A percentile compares a stretch with the other conserved stretches of the same genome.
Conservation (phyloP, 192 early-diverging fungal species). For the Gamsiella multidivaricata region DNA sequence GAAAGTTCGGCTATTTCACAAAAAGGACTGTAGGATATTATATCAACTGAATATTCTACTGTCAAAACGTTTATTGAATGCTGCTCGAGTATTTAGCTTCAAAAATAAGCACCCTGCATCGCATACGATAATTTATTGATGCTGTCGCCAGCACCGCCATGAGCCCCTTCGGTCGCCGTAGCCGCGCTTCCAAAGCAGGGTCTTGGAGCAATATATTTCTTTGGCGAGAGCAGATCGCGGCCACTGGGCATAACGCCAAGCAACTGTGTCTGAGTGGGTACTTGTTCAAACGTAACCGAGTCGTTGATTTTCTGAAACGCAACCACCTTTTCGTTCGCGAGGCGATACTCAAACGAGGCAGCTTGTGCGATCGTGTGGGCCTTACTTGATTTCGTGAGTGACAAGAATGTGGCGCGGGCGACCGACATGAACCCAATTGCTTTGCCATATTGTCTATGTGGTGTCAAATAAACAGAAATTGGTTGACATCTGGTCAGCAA, state of each 20-base stretch:
- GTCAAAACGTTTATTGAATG: no score
- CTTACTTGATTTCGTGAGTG: conserved; percentile 59
- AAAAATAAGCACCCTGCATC: conserved; percentile 49
- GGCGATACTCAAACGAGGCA: conserved; percentile 60
- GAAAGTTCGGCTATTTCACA: no score
- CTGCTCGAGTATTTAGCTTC: conserved; percentile 19
- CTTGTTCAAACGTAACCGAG: conserved; percentile 66
- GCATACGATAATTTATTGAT: conserved; percentile 32
- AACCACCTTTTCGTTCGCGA: conserved; percentile 54
- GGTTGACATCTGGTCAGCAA: not conserved
- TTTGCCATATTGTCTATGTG: conserved; percentile 61
- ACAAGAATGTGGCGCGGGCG: conserved; percentile 55
- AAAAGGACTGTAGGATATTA: no score
- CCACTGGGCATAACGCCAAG: conserved; percentile 65
- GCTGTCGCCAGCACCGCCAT: conserved; percentile 31
- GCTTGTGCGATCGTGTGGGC: conserved; percentile 54
- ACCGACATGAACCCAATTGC: conserved; percentile 66
- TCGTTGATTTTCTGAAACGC: conserved; percentile 63
- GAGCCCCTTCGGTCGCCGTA: conserved; percentile 1
- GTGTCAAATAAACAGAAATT: not conserved
- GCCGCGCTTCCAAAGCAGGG: conserved; percentile 56
- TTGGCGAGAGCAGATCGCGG: conserved; percentile 57
- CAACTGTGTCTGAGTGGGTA: conserved; percentile 59
- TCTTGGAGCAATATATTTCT: conserved; percentile 55
- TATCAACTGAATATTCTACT: no score